Base-by-base conservation (phyloP, 2,329 filamentous ascomycete species). In the Neofusicoccum ribis region DNA sequence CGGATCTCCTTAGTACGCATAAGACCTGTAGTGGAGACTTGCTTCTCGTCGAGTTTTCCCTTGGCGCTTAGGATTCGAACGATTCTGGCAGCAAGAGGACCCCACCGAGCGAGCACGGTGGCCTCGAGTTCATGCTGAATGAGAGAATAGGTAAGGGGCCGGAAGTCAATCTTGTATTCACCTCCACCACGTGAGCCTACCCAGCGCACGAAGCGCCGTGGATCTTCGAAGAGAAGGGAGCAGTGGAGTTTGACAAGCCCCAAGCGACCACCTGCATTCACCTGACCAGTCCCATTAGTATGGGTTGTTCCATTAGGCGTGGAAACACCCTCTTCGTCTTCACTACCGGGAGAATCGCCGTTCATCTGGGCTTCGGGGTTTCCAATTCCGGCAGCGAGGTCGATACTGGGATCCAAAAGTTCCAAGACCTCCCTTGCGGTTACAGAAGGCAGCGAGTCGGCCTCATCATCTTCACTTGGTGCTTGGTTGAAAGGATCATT, bases 41-140 rank as follows among this genome's bases (percentile, higher is more conserved):
- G 89, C 77, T 96, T 96, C 77, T 99, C 95, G 70, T 98, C 94
- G n/a, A 98, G 83, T 74, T 95, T 97, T 62, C 95, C 95, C 73
- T 93, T 92, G 66, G 91, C 89, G 44, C 90, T 86, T 20, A 99
- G 84, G 64, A 98, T 92, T 20, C 92, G 90, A 20, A 93, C 86
- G n/a, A 99, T 83, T 8, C 94, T 91, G 17, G 94, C 85, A 0
- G 92, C 92, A 52, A 90, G 83, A 7, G 86, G 85, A 7, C 92
- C 93, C 61, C 54, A 64, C 8, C 67, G 63, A 4, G 92, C 87
- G 68, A 90, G 86, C 64, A 98, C 89, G 47, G 93, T 89, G 14
- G 89, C 88, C 76, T 97, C 92, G 36, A 98, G 82, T 75, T 97
- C 92, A 5, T 86, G 80, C 71, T 93, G 89, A 50, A 90, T 88